These are phyloP conservation scores for Chenopodium berlandieri DNA, from an alignment of 148 eudicot genomes.

Conservation along the genomic window DNA sequence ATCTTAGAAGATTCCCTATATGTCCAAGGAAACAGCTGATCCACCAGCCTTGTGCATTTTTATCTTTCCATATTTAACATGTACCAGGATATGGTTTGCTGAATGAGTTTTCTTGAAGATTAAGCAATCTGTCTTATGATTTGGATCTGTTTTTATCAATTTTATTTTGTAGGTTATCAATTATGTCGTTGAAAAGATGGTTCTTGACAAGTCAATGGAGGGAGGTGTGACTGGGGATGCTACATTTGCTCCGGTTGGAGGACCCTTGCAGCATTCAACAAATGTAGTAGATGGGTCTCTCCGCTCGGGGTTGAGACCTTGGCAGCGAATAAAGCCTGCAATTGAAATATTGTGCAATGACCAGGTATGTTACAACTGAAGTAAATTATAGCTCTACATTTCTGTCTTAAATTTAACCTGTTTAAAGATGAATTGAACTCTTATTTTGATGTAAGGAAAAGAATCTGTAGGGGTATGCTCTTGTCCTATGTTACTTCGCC, in stretches of 20 bases:
- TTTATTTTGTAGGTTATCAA: slow-evolving; percentile 64
- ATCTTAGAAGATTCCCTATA: background rate
- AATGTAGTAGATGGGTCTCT: slow-evolving; percentile 60
- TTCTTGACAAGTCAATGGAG: slow-evolving; percentile 78
- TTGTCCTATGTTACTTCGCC: background rate
- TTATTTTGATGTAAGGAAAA: background rate
- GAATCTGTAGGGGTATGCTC: background rate
- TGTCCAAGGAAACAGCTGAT: background rate
- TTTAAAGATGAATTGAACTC: background rate
- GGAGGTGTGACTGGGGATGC: slow-evolving; percentile 47
- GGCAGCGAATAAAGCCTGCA: slow-evolving; percentile 81
- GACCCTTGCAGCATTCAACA: slow-evolving; percentile 46
- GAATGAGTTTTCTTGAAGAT: background rate
- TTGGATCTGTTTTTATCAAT: background rate
- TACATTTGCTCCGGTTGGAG: slow-evolving; percentile 56
- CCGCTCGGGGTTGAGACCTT: slow-evolving; percentile 64
- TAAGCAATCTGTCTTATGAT: background rate
- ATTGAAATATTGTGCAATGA: slow-evolving; percentile 92
- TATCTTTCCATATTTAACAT: background rate
- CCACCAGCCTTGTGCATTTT: background rate
- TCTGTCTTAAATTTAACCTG: background rate
- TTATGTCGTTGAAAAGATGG: slow-evolving; percentile 86
- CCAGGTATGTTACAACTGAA: slow-evolving; percentile 52
- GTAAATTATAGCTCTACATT: background rate
- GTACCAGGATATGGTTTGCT: background rate